A percentile compares a stretch with the other conserved stretches of the same genome.
phyloP scores from a whole-genome alignment of 108 stramenopile genomes.

The Chaetoceros tenuissimus region DNA sequence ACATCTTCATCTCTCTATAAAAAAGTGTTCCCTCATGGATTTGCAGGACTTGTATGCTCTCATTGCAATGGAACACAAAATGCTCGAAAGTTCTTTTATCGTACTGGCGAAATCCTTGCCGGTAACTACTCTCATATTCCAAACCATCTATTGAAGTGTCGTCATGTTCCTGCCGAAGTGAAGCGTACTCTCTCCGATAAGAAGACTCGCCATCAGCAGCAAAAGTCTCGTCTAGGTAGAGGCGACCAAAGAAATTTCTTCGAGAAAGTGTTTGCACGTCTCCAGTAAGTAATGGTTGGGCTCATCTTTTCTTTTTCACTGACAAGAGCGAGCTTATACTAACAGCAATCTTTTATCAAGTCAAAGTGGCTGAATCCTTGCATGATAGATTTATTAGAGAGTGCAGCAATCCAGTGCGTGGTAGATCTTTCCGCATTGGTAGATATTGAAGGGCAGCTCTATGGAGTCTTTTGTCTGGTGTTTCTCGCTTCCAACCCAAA shows the following conservation, averaged over 20 bases:
- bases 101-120: constrained; percentile 29
- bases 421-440: too few species aligned
- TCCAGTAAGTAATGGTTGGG: too few species aligned
- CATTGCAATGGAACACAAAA: constrained; percentile 22
- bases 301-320: too few species aligned
- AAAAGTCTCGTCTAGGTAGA: neutral
- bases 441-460: too few species aligned
- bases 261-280: neutral
- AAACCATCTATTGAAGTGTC: constrained; percentile 25
- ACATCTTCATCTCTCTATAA: too few species aligned
- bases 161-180: constrained; percentile 11
- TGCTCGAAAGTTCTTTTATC: constrained; percentile 34
- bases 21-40: constrained; percentile 20
- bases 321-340: too few species aligned
- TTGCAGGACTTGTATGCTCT: constrained; percentile 31
- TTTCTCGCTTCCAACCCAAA: too few species aligned
- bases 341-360: too few species aligned
- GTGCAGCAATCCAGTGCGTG: too few species aligned
- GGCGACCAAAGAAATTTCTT: neutral
- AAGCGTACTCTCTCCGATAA: constrained; percentile 51
- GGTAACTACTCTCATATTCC: constrained; percentile 33
- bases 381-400: too few species aligned
- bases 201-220: constrained; percentile 77
- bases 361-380: too few species aligned
- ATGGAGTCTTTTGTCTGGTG: too few species aligned